Conservation (phyloP, 164 flowering plant genomes). For the Magnolia officinalis region DNA sequence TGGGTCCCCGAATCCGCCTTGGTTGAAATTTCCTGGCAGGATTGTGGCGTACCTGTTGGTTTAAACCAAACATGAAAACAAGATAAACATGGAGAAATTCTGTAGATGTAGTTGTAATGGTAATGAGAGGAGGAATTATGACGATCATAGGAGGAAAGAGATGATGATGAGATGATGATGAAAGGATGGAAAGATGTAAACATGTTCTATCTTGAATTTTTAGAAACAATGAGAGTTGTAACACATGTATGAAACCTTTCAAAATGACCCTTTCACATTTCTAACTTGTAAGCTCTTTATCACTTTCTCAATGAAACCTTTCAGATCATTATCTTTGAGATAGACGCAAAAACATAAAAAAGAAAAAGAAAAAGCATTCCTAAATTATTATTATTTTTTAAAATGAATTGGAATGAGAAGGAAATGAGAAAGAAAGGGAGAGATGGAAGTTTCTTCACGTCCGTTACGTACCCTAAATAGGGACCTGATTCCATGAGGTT, state of each 20-base stretch:
- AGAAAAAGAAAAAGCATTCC: background rate
- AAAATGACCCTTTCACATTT: background rate
- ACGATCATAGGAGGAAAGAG: background rate
- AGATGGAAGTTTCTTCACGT: background rate
- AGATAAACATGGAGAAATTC: background rate
- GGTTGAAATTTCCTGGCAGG: background rate
- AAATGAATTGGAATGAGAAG: background rate
- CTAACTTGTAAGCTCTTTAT: too few relatives aligned
- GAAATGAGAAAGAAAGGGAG: background rate
- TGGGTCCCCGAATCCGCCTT: background rate
- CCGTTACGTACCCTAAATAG: constrained; percentile 47
- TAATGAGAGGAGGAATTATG: background rate
- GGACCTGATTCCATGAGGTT: constrained; percentile 33
- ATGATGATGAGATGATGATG: background rate
- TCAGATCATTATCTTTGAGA: background rate
- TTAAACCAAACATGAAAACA: background rate
- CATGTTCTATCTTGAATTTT: background rate
- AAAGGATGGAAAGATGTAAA: background rate
- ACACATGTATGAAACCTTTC: background rate
- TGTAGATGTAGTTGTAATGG: too few relatives aligned
- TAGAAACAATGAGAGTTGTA: background rate
- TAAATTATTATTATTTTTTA: background rate
- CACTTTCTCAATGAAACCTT: too few relatives aligned
- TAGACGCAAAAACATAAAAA: background rate
- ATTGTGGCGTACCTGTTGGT: background rate